These are phyloP conservation scores for Benincasa hispida DNA, from an alignment of 306 rosid species.

Conservation along the genomic window DNA sequence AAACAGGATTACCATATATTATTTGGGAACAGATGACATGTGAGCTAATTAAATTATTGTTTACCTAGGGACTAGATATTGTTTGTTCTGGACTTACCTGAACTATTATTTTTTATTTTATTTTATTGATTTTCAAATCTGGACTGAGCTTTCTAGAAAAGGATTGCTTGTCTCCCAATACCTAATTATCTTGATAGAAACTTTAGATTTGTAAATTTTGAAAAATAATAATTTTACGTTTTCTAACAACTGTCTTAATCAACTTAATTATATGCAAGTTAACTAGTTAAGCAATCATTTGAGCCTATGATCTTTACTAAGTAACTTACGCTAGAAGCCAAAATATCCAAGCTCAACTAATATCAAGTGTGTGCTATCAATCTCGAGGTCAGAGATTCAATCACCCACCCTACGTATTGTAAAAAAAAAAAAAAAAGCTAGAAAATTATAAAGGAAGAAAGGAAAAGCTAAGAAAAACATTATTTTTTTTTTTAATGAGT, in stretches of 20 bases:
- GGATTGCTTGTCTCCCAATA: not conserved
- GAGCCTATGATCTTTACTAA: not conserved
- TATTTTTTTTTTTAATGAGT: no score
- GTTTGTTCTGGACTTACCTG: not conserved
- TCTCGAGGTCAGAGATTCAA: no score
- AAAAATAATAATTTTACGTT: not conserved
- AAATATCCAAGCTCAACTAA: no score
- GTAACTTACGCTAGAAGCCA: no score
- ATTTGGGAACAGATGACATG: not conserved
- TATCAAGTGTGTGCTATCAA: no score
- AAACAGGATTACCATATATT: no score
- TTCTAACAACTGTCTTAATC: not conserved
- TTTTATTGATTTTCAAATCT: not conserved
- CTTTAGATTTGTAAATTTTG: not conserved
- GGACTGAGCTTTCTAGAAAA: not conserved
- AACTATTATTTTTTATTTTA: not conserved
- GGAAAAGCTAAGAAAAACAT: no score
- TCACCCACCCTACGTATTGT: no score
- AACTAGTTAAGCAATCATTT: not conserved
- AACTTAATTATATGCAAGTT: not conserved
- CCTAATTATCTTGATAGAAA: not conserved
- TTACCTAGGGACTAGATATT: not conserved
- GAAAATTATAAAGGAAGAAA: no score
- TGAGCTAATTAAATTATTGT: not conserved
- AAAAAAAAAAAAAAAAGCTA: no score